These are phyloP conservation scores for Raphanus sativus DNA, from an alignment of 345 rosid species.

Conservation along the genomic window DNA sequence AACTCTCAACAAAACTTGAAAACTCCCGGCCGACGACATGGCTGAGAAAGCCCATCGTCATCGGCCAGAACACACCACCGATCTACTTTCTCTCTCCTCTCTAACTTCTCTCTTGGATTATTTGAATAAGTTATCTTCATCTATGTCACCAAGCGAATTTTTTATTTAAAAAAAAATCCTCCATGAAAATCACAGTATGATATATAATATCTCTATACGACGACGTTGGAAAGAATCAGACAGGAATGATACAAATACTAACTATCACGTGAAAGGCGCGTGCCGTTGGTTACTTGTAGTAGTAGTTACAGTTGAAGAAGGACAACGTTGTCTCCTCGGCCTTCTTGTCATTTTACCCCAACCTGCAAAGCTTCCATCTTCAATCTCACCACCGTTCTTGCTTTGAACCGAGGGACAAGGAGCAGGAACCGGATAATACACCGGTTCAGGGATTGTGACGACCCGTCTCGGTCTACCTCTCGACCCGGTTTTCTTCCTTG, in stretches of 20 bases:
- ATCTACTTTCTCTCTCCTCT: too few relatives aligned
- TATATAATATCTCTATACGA: constrained; percentile 21
- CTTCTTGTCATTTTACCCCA: constrained; percentile 92
- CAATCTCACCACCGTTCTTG: constrained; percentile 36
- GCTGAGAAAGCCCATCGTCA: too few relatives aligned
- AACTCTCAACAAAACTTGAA: too few relatives aligned
- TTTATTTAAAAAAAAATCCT: not conserved
- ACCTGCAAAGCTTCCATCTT: constrained; percentile 55
- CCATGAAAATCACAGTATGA: constrained; percentile 21
- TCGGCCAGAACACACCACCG: too few relatives aligned
- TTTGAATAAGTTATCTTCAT: constrained; percentile 2
- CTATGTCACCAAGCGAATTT: constrained; percentile 24
- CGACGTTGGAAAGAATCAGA: constrained; percentile 15
- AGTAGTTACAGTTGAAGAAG: constrained; percentile 26
- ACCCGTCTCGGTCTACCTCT: constrained; percentile 53
- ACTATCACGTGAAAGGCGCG: constrained; percentile 34
- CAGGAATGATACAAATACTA: not conserved
- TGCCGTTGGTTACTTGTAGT: constrained; percentile 35
- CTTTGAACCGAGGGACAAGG: not conserved
- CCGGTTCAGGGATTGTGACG: constrained; percentile 34
- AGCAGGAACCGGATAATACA: not conserved
- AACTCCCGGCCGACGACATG: too few relatives aligned
- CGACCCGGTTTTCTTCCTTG: constrained; percentile 44
- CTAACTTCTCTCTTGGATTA: too few relatives aligned
- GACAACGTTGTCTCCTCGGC: constrained; percentile 63